Evolutionary conservation across 257 asterid species (phyloP), one percentile per base, ranked within the genome.

Genomic region (Nemophila menziesii): DNA sequence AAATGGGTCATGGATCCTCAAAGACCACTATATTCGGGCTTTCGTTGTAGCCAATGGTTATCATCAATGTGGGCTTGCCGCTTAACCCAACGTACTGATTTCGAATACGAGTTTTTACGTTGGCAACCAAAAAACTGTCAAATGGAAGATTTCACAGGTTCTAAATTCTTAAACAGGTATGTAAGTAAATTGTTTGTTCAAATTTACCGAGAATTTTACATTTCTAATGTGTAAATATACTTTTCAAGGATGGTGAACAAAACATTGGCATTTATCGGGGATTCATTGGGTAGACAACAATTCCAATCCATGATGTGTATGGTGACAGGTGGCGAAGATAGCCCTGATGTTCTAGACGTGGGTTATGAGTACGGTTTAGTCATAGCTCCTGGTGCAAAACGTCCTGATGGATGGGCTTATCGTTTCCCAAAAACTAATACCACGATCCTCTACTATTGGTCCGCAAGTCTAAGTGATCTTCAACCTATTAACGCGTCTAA

Each of bases 21-120:
- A 48, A 64, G 70, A 44, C 95, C 93, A 34, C 56, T 87, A 27
- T 87, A 87, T 73, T 79, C 95, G 53, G 97, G 97, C 54, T 65
- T 48, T 56, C 89, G 79, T 43, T 87, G 97, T 64, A 77, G 79
- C 58, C 85, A 75, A 65, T 87, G 95, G 97, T 64, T 87, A 60
- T 82, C 97, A 37, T 17, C 86, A 19, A 87, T 87, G 97, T 87
- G 97, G 97, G 93, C 93, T 63, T 87, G 97, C 63, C 97, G 77
- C 49, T 68, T 77, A 64, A 83, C 95, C 33, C 93, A 87, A 43
- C 92, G 95, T 51, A 62, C 61, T 41, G 93, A 87, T 73, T 83
- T 82, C 62, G 92, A 79, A 48, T 82, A 82, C 18, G 97, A 87
- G 68, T 79, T 75, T 62, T 59, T 82, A 51, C 83, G 79, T 11